Conservation (phyloP, 179 eudicot genomes). For the Heliamphora pulchella region DNA sequence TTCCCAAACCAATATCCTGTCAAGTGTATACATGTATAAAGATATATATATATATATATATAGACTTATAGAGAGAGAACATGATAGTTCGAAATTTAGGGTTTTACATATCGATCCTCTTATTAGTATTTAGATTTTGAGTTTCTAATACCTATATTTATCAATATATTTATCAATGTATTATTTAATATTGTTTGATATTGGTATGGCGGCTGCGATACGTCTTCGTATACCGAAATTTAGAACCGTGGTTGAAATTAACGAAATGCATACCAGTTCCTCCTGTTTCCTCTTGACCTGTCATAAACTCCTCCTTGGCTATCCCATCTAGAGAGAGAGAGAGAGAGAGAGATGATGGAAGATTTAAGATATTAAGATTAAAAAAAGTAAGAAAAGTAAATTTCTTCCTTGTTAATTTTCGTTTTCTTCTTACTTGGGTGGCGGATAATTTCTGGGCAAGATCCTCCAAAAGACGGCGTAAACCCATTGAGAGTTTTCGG, state of each 20-base stretch:
- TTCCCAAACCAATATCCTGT: slow-evolving; percentile 58
- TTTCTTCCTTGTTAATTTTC: background rate
- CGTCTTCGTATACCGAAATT: no score
- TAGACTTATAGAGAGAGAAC: background rate
- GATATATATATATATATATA: background rate
- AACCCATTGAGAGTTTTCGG: slow-evolving; percentile 52
- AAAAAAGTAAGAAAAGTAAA: background rate
- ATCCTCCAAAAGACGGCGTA: slow-evolving; percentile 68
- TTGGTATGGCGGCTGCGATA: no score
- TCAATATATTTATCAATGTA: no score
- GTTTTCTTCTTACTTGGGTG: slow-evolving; percentile 32
- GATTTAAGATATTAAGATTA: background rate
- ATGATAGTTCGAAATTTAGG: background rate
- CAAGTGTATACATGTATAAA: background rate
- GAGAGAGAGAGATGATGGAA: background rate
- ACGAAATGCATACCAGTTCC: slow-evolving; percentile 38
- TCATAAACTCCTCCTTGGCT: slow-evolving; percentile 52
- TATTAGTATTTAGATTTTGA: no score
- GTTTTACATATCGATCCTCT: no score
- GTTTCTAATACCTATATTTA: no score
- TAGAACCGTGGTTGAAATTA: background rate
- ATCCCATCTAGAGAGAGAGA: slow-evolving; percentile 39
- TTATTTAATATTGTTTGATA: no score
- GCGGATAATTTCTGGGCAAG: slow-evolving; percentile 56
- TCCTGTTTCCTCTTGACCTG: slow-evolving; percentile 55